Conservation (phyloP, 2,329 filamentous ascomycete genomes). For the Scopulariopsis brevicaulis region DNA sequence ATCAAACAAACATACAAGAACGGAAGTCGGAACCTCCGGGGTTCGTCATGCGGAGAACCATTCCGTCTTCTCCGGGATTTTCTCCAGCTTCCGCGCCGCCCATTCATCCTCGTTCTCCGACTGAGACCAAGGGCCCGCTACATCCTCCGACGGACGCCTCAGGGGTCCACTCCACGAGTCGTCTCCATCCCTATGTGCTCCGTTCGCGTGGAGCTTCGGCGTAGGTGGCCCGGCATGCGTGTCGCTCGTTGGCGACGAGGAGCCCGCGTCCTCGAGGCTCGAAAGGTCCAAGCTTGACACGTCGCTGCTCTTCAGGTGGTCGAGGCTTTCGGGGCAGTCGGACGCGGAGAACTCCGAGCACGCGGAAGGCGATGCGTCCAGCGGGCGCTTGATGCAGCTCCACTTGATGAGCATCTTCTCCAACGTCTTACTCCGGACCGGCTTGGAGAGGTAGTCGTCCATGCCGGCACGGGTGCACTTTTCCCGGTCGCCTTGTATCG, state of each 20-base stretch:
- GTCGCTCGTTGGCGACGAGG: neutral
- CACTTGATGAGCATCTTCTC: slow-evolving; percentile 64
- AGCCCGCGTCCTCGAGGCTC: neutral
- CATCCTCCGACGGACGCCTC: neutral
- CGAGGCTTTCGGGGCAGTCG: slow-evolving; percentile 33
- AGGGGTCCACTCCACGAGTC: neutral
- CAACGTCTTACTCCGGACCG: slow-evolving; percentile 55
- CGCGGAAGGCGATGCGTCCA: slow-evolving; percentile 12
- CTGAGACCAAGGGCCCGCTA: neutral
- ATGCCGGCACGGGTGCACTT: slow-evolving; percentile 65
- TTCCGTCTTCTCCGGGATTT: neutral
- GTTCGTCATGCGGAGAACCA: neutral
- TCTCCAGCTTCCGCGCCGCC: neutral
- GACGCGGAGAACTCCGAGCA: slow-evolving; percentile 19
- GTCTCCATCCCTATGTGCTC: neutral
- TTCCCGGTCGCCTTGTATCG: slow-evolving; percentile 65
- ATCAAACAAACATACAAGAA: neutral
- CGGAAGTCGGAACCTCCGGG: neutral
- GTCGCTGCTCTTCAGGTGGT: slow-evolving; percentile 28
- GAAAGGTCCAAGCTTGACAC: slow-evolving; percentile 20
- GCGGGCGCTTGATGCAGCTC: slow-evolving; percentile 24
- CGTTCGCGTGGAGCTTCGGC: neutral
- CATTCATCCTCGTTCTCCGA: neutral
- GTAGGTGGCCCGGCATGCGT: neutral
- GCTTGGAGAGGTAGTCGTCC: slow-evolving; percentile 67